Evolutionary conservation across 2,329 filamentous ascomycete genomes (phyloP), one percentile per base, ranked within the genome.

Genomic region (Calonectria pteridis): DNA sequence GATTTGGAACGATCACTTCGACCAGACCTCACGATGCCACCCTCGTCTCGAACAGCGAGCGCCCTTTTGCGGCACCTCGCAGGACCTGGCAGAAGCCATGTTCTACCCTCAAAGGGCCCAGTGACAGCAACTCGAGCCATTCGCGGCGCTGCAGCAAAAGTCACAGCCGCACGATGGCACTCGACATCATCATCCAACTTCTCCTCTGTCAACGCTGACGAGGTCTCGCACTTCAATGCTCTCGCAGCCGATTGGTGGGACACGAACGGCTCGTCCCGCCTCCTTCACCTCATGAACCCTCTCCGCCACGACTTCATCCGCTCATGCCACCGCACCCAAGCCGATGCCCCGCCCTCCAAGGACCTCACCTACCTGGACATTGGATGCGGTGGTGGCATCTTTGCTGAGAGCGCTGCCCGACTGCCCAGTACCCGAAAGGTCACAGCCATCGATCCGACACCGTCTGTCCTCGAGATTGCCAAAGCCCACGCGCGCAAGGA

Each of bases 241-340:
- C 94, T 99, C 81, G 97, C 97, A 77, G 94, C 94, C 77, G 93
- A 93, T 80, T 99, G 97, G 97, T 99, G 97, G 97, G 96, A 98
- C 85, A 94, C 96, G 1, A 93, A 98, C 82, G 97, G 97, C 66
- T 93, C 96, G 9, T 98, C 95, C 5, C 92, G 96, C 49, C 92
- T 98, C 72, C 92, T 99, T 2, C 97, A 99, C 85, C 93, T 98
- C 78, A 98, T 99, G 96, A 98, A 99, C 86, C 97, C 97, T 2
- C 91, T 98, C 58, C 95, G 97, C 40, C 96, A 98, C 86, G 93
- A 95, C 85, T 98, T 98, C 86, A 97, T 98, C 84, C 89, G 89
- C 28, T 86, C 87, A 75, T 98, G 96, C 82, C 90, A 93, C 59
- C 79, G 80, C 76, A 89, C 91, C 26, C 87, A 89, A 58, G 85